Evolutionary conservation across 495 filamentous ascomycete species (phyloP).

Genomic region (Penicillium bovifimosum): DNA sequence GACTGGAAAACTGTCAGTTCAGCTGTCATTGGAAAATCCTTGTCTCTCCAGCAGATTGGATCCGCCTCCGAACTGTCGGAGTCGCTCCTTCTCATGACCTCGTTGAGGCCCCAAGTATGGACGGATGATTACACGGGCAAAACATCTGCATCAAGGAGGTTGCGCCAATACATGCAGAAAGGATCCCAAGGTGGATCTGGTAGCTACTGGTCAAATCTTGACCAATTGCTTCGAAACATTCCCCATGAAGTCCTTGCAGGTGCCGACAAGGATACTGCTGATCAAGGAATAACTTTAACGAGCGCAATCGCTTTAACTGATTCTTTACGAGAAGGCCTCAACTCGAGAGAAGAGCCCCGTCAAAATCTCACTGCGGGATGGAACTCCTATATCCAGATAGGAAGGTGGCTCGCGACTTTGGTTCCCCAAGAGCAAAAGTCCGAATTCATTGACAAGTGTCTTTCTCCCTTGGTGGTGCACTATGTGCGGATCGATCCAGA

Average conservation of each 20-base stretch:
- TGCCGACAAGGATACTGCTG: slow-evolving; percentile 39
- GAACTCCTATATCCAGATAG: slow-evolving; percentile 61
- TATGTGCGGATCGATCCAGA: slow-evolving; percentile 49
- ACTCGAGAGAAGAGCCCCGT: slow-evolving; percentile 65
- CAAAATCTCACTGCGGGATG: slow-evolving; percentile 62
- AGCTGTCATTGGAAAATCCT: slow-evolving; percentile 60
- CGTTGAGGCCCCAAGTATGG: slow-evolving; percentile 65
- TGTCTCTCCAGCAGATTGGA: slow-evolving; percentile 62
- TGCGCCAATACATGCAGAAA: slow-evolving; percentile 70
- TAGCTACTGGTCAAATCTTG: slow-evolving; percentile 66
- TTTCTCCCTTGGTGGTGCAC: slow-evolving; percentile 54
- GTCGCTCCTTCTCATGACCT: slow-evolving; percentile 57
- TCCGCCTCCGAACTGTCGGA: slow-evolving; percentile 66
- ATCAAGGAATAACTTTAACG: slow-evolving; percentile 18
- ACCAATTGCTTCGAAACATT: slow-evolving; percentile 52
- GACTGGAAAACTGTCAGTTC: slow-evolving; percentile 59
- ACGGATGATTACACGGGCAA: slow-evolving; percentile 61
- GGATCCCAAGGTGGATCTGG: slow-evolving; percentile 70
- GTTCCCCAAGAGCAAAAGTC: slow-evolving; percentile 42
- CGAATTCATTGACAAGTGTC: slow-evolving; percentile 40
- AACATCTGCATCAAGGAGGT: slow-evolving; percentile 54
- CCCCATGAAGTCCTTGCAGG: slow-evolving; percentile 50
- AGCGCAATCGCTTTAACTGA: slow-evolving; percentile 46
- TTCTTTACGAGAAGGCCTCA: slow-evolving; percentile 63
- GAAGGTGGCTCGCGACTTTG: slow-evolving; percentile 42